phyloP scores from a whole-genome alignment of 192 early-diverging fungal species.

The Backusella liffmaniae region DNA sequence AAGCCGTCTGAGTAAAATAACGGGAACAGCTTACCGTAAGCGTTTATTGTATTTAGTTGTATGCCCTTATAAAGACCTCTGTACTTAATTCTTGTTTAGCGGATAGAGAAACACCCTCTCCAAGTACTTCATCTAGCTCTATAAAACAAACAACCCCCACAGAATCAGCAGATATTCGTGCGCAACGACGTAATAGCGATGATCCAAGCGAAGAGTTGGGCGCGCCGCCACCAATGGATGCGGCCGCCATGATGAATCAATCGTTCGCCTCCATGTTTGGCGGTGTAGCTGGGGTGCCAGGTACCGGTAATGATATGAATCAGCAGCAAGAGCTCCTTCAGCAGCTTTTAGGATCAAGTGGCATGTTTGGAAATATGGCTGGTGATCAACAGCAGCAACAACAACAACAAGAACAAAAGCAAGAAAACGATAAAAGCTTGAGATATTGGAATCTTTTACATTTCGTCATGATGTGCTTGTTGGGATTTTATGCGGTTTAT shows the following conservation, averaged over 20 bases:
- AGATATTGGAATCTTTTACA: conserved; percentile 54
- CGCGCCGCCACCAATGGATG: conserved; percentile 28
- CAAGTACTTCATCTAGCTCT: conserved; percentile 12
- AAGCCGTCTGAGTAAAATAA: conserved; percentile 34
- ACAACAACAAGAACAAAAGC: not conserved
- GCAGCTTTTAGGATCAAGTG: not conserved
- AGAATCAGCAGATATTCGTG: not conserved
- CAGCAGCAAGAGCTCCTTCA: not conserved
- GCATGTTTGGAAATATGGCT: conserved; percentile 9
- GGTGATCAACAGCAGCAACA: not conserved
- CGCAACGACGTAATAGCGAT: conserved; percentile 28
- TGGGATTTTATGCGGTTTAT: conserved; percentile 43
- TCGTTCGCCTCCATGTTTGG: conserved; percentile 16
- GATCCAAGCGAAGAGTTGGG: conserved; percentile 51
- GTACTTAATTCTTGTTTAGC: not conserved
- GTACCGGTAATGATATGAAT: conserved; percentile 10
- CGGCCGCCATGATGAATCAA: not conserved
- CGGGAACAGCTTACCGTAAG: conserved; percentile 37
- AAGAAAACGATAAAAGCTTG: not conserved
- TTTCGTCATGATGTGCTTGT: conserved; percentile 39
- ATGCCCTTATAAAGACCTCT: too few relatives aligned
- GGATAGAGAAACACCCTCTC: conserved; percentile 5
- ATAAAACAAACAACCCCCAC: not conserved
- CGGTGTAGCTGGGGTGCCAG: conserved; percentile 29
- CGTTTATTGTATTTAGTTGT: not conserved